Conservation (phyloP, 371 early-diverging fungal species). For the Mucor velutinosus region DNA sequence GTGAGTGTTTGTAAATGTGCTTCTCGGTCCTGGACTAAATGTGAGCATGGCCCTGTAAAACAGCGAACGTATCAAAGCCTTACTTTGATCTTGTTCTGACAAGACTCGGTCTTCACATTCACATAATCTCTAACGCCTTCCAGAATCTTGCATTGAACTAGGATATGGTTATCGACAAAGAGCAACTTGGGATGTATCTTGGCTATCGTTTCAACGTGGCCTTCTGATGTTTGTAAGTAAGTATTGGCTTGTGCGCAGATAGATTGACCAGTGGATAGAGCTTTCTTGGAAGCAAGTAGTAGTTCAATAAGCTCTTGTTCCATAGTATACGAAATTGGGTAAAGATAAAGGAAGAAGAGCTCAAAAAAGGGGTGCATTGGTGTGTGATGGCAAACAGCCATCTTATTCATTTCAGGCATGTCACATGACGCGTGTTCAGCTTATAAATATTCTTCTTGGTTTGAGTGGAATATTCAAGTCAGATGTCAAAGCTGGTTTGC, state of each 20-base stretch:
- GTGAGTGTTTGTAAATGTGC: conserved; percentile 34
- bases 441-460: neutral
- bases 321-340: conserved; percentile 14
- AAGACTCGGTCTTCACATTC: conserved; percentile 24
- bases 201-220: conserved; percentile 39
- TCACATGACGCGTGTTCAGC: conserved; percentile 4
- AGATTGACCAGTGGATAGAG: conserved; percentile 39
- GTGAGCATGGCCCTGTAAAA: neutral
- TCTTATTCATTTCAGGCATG: neutral
- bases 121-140: conserved; percentile 43
- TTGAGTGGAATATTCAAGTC: neutral
- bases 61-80: neutral
- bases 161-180: conserved; percentile 46
- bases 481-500: neutral
- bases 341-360: neutral
- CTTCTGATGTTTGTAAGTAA: conserved; percentile 34
- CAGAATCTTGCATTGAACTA: conserved; percentile 33
- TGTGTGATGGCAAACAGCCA: neutral
- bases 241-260: conserved; percentile 48
- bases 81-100: conserved; percentile 34
- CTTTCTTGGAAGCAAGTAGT: conserved; percentile 46
- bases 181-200: conserved; percentile 43
- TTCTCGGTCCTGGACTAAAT: conserved; percentile 36
- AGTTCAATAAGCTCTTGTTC: conserved; percentile 49
- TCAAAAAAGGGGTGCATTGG: neutral